These are phyloP conservation scores for Puccinellia tenuiflora DNA, from an alignment of 176 grass and related monocot genomes.

Conservation along the genomic window DNA sequence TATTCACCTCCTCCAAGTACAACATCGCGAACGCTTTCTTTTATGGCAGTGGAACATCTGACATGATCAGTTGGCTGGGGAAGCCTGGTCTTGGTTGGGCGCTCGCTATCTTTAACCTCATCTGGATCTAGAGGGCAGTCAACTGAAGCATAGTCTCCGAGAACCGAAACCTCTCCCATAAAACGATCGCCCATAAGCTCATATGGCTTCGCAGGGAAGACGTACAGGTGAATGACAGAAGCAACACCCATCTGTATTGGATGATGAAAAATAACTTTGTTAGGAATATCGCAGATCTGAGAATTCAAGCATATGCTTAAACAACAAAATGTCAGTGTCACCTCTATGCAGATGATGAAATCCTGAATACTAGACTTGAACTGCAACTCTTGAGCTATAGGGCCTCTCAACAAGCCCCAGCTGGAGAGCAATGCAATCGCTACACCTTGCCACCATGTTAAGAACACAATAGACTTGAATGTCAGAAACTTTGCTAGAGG, in stretches of 20 bases:
- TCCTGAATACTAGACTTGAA: constrained; percentile 96
- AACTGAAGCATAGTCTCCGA: constrained; percentile 81
- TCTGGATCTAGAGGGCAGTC: constrained; percentile 82
- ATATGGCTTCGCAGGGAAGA: constrained; percentile 85
- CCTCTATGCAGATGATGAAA: constrained; percentile 99
- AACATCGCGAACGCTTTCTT: constrained; percentile 84
- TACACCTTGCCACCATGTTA: constrained; percentile 98
- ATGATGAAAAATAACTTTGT: constrained; percentile 17
- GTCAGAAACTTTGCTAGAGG: constrained; percentile 89
- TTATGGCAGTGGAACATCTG: constrained; percentile 57
- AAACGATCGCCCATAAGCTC: constrained; percentile 59
- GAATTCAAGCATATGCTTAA: constrained; percentile 15
- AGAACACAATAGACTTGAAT: constrained; percentile 97
- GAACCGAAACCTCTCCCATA: constrained; percentile 61
- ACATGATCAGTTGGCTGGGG: constrained; percentile 40
- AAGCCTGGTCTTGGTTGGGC: constrained; percentile 61
- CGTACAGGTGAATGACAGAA: constrained; percentile 75
- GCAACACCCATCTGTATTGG: constrained; percentile 80
- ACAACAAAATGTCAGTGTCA: constrained; percentile 8
- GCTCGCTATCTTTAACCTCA: constrained; percentile 80
- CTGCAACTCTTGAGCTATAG: constrained; percentile 76
- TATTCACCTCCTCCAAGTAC: constrained; percentile 87
- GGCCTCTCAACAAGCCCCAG: constrained; percentile 72
- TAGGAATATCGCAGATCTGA: not conserved
- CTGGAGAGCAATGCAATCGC: constrained; percentile 76